Base-by-base conservation (phyloP, 768 basidiomycete species). In the Hortiboletus flavorubellus region DNA sequence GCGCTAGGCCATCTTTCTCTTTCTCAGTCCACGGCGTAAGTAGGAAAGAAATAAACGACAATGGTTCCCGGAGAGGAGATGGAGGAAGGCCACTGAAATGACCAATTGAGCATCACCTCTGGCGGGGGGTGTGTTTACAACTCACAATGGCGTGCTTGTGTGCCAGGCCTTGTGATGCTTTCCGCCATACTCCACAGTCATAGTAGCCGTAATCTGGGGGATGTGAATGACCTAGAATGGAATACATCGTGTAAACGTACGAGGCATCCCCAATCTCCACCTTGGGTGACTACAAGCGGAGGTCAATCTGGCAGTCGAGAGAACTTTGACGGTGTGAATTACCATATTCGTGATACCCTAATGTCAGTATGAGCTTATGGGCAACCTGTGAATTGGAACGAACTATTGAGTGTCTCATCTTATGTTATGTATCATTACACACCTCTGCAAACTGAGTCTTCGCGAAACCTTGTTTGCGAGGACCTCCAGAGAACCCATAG, bases 401-500 rank as follows among this genome's bases (percentile, higher is more conserved):
- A 8, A 16, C 4, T 15, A 6, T 26, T 3, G 33, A 8, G 11
- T 1, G 15, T 26, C 21, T 34, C 23, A 15, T 12, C 29, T 29
- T 18, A n/a, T 12, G 33, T 11, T 34, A 12, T 34, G 4, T 34
- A 12, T 11, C 33, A 34, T 34, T 34, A 54, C 51, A 30, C 39
- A 80, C 84, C 70, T 86, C 81, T 1, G 83, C 83, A 47, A 79
- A 83, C 44, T 85, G 82, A n/a, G 64, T 55, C 0, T 69, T 35
- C 9, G 58, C 62, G 56, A 86, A 86, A 0, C 83, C 82, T 54
- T 73, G 75, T 63, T 78, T 79, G 48, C 65, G 79, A 1, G 81
- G 78, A 0, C 77, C 81, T 41, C 82, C 76, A 0, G 85, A 85
- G 66, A 85, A 86, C 0, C 82, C 84, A 65, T 69, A 87, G 0